Evolutionary conservation across 192 early-diverging fungal species (phyloP).

Genomic region (Phycomyces blakesleeanus): DNA sequence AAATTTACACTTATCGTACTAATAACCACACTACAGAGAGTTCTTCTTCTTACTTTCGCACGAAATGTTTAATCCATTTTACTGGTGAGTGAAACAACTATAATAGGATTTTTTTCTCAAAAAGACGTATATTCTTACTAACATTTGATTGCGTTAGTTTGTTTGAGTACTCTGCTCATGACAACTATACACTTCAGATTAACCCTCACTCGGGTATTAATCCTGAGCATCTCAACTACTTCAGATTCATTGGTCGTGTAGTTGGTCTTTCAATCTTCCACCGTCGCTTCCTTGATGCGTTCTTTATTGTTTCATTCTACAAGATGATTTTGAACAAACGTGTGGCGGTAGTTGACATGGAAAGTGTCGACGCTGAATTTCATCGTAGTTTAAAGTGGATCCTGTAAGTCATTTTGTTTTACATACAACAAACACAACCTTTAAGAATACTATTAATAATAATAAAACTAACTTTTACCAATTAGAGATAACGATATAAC

Average conservation of each 20-base stretch:
- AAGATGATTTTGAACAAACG: constrained; percentile 94
- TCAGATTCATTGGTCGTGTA: constrained; percentile 96
- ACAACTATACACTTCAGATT: constrained; percentile 97
- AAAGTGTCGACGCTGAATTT: constrained; percentile 91
- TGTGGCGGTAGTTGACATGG: constrained; percentile 85
- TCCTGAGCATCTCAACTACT: constrained; percentile 97
- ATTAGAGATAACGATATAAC: constrained; percentile 81
- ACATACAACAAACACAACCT: no score
- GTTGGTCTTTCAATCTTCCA: constrained; percentile 97
- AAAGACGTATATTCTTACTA: no score
- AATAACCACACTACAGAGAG: constrained; percentile 53
- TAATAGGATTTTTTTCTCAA: no score
- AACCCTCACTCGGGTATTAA: constrained; percentile 94
- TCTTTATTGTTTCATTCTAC: constrained; percentile 95
- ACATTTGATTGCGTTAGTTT: no score
- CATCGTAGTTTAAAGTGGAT: constrained; percentile 91
- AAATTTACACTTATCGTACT: not conserved
- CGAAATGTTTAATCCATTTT: constrained; percentile 98
- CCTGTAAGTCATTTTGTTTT: no score
- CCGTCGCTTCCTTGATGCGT: constrained; percentile 93
- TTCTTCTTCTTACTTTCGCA: constrained; percentile 98
- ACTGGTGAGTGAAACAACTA: constrained; percentile 30
- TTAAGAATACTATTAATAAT: no score
- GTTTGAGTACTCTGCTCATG: constrained; percentile 97
- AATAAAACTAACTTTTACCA: no score